phyloP scores from a whole-genome alignment of 1,284 basidiomycete species.

The Sporisorium sorghi region DNA sequence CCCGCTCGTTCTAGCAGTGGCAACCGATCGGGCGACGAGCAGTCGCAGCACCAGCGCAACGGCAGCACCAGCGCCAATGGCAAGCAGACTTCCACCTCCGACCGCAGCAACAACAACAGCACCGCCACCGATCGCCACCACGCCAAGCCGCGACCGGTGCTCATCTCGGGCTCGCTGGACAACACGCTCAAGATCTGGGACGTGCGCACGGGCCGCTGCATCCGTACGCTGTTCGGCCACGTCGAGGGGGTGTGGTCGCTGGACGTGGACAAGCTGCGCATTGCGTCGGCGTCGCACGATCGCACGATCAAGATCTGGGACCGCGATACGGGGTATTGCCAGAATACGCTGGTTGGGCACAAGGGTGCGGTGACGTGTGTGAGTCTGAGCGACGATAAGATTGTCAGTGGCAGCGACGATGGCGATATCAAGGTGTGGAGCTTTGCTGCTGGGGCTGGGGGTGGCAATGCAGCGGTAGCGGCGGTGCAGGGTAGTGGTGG shows the following conservation, averaged over 20 bases:
- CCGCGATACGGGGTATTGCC: conserved; percentile 86
- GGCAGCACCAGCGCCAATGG: neutral
- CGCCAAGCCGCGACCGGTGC: conserved; percentile 72
- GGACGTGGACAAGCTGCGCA: conserved; percentile 87
- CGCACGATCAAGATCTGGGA: conserved; percentile 92
- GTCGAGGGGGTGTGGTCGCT: conserved; percentile 94
- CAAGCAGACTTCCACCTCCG: conserved; percentile 7
- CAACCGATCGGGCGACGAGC: conserved; percentile 21
- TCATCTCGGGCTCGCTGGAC: conserved; percentile 91
- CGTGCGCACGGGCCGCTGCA: conserved; percentile 83
- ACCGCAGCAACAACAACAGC: conserved; percentile 3
- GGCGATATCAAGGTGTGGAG: conserved; percentile 74
- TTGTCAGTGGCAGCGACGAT: conserved; percentile 93
- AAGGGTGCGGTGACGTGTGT: conserved; percentile 92
- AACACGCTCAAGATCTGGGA: conserved; percentile 98
- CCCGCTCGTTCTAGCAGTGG: conserved; percentile 2
- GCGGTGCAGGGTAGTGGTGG: too few relatives aligned
- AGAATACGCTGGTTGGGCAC: conserved; percentile 91
- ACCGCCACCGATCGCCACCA: conserved; percentile 14
- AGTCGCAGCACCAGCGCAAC: conserved; percentile 5
- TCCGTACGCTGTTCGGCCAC: conserved; percentile 91
- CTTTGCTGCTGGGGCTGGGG: conserved; percentile 43
- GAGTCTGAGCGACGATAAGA: conserved; percentile 91
- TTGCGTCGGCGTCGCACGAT: conserved; percentile 92
- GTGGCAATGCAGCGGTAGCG: too few relatives aligned